These are phyloP conservation scores for Isoetes taiwanensis DNA, from an alignment of 75 land plant species.

Conservation along the genomic window DNA sequence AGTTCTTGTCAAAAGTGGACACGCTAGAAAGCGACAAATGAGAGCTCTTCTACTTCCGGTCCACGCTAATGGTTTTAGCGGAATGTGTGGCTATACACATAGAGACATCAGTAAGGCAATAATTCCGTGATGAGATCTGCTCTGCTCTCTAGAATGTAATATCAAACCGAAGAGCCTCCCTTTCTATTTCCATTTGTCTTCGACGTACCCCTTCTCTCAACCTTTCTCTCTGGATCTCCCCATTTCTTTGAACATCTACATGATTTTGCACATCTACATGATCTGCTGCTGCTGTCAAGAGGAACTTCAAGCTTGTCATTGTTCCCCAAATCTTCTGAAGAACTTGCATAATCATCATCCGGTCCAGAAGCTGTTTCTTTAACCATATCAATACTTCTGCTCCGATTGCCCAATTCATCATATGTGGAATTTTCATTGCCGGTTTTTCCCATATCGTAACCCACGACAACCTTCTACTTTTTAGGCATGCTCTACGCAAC, in stretches of 20 bases:
- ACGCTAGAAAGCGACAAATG: constrained; percentile 24
- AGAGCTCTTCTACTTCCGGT: constrained; percentile 16
- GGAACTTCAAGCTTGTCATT: constrained; percentile 8
- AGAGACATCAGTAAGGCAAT: constrained; percentile 24
- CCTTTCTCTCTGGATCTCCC: constrained; percentile 10
- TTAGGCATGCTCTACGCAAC: not conserved
- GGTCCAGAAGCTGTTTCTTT: not conserved
- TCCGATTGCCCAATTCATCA: not conserved
- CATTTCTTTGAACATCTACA: not conserved
- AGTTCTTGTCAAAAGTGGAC: constrained; percentile 28
- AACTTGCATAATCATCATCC: not conserved
- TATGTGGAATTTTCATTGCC: not conserved
- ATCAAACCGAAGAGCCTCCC: constrained; percentile 21
- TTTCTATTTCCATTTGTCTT: constrained; percentile 12
- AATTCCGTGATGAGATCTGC: constrained; percentile 12
- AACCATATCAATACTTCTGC: not conserved
- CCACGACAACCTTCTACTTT: not conserved
- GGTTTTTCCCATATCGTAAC: not conserved
- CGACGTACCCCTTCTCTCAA: constrained; percentile 14
- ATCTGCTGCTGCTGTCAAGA: not conserved
- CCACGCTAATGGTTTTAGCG: constrained; percentile 22
- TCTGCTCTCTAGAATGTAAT: constrained; percentile 34
- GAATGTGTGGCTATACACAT: constrained; percentile 34
- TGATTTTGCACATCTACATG: not conserved
- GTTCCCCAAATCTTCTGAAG: not conserved